A percentile compares a stretch with the other conserved stretches of the same genome.
Conservation (phyloP, 345 rosid genomes). For the Tarenaya hassleriana region DNA sequence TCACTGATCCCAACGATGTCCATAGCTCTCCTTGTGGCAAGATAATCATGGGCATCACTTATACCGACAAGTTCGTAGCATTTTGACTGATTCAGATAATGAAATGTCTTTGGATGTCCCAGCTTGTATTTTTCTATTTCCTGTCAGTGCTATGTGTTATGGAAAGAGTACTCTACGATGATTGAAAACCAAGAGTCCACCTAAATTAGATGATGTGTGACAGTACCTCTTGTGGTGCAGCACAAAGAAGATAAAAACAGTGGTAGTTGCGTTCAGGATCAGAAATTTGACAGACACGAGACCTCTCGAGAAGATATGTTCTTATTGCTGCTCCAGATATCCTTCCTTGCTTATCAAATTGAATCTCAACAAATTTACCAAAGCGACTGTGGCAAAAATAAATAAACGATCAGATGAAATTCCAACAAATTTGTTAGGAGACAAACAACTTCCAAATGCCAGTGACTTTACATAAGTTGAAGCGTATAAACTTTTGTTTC, state of each 20-base stretch:
- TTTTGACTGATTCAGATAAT: constrained; percentile 84
- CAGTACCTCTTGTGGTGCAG: constrained; percentile 88
- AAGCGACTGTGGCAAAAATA: constrained; percentile 57
- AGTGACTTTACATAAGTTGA: too few relatives aligned
- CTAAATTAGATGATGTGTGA: too few relatives aligned
- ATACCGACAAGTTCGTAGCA: constrained; percentile 63
- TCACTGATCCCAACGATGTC: constrained; percentile 78
- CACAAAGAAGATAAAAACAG: constrained; percentile 98
- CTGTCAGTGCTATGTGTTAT: too few relatives aligned
- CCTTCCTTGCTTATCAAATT: constrained; percentile 71
- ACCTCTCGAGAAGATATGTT: constrained; percentile 92
- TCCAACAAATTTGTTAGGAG: too few relatives aligned
- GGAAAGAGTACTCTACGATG: too few relatives aligned
- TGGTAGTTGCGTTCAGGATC: constrained; percentile 99
- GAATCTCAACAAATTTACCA: constrained; percentile 97
- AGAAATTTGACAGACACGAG: constrained; percentile 98
- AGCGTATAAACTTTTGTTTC: too few relatives aligned
- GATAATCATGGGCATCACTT: constrained; percentile 74
- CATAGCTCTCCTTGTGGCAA: constrained; percentile 85
- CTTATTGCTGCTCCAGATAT: constrained; percentile 98
- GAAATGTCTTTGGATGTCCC: constrained; percentile 77
- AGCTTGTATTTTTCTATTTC: constrained; percentile 63
- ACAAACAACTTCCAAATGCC: too few relatives aligned
- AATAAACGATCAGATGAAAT: too few relatives aligned
- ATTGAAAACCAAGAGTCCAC: too few relatives aligned